Evolutionary conservation across 2,329 filamentous ascomycete species (phyloP).

Genomic region (Sclerotiophoma versabilis): DNA sequence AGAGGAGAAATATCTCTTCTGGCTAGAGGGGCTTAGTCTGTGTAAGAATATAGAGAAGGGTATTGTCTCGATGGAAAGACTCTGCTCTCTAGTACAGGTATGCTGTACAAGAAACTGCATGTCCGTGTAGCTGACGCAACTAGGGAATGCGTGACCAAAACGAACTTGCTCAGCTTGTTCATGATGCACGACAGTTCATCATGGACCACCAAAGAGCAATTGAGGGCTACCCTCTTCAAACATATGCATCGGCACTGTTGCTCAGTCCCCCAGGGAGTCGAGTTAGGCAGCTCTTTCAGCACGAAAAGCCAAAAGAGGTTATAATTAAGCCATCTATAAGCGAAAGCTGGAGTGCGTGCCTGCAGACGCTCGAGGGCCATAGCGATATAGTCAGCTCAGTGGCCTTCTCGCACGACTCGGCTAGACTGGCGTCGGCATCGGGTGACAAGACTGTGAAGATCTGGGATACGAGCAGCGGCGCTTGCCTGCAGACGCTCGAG

Average conservation of each 20-base stretch:
- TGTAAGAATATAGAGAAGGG: slow-evolving; percentile 14
- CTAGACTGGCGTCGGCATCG: slow-evolving; percentile 31
- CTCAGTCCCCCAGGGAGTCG: slow-evolving; percentile 27
- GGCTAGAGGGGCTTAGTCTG: no score
- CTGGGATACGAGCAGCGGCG: no score
- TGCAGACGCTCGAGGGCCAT: slow-evolving; percentile 32
- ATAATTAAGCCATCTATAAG: not conserved
- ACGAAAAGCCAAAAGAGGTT: not conserved
- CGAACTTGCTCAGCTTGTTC: slow-evolving; percentile 4
- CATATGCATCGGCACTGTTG: slow-evolving; percentile 32
- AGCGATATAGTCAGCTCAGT: slow-evolving; percentile 18
- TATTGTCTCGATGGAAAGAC: slow-evolving; percentile 13
- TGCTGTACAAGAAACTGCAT: not conserved
- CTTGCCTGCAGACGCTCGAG: slow-evolving; percentile 10
- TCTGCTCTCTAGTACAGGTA: slow-evolving; percentile 8
- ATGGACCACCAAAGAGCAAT: slow-evolving; percentile 27
- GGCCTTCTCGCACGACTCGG: slow-evolving; percentile 32
- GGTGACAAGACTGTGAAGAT: slow-evolving; percentile 12
- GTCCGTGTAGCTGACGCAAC: not conserved
- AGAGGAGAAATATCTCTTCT: not conserved
- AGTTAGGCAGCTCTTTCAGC: not conserved
- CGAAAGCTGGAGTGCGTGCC: not conserved
- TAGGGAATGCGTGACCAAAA: not conserved
- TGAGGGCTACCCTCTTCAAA: slow-evolving; percentile 32
- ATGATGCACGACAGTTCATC: slow-evolving; percentile 18